These are phyloP conservation scores for Smallanthus sonchifolius DNA, from an alignment of 129 eudicot genomes.

Conservation along the genomic window DNA sequence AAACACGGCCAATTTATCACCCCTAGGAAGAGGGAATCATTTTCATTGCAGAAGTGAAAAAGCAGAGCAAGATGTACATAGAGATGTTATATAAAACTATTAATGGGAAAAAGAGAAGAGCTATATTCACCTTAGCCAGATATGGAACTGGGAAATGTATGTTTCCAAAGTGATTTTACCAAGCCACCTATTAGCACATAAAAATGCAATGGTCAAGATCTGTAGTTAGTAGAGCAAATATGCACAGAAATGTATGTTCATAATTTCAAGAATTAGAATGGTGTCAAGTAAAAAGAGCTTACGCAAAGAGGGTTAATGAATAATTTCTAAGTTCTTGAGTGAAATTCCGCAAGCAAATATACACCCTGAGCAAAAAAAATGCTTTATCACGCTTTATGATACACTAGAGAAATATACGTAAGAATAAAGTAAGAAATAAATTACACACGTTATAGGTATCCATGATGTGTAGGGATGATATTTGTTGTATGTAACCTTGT, in stretches of 20 bases:
- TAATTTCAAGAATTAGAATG: not conserved
- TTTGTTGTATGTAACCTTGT: slow-evolving; percentile 79
- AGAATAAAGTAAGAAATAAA: not conserved
- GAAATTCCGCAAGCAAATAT: slow-evolving; percentile 82
- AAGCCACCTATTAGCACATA: slow-evolving; percentile 46
- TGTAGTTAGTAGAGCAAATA: not conserved
- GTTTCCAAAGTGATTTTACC: slow-evolving; percentile 62
- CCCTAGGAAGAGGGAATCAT: not conserved
- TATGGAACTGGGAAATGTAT: slow-evolving; percentile 58
- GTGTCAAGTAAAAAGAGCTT: slow-evolving; percentile 19
- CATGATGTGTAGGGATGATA: slow-evolving; percentile 95
- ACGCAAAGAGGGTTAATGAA: slow-evolving; percentile 44
- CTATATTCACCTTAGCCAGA: slow-evolving; percentile 51
- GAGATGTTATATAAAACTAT: not conserved
- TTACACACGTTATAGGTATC: slow-evolving; percentile 87
- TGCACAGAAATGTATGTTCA: slow-evolving; percentile 3
- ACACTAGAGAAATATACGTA: slow-evolving; percentile 8
- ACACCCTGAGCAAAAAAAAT: slow-evolving; percentile 52
- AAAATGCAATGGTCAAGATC: slow-evolving; percentile 4
- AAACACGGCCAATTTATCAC: not conserved
- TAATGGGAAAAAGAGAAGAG: not conserved
- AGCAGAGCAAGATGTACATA: not conserved
- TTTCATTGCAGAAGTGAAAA: not conserved
- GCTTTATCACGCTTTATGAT: slow-evolving; percentile 4
- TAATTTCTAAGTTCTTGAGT: slow-evolving; percentile 68